Evolutionary conservation across 331 rosid species (phyloP), one percentile per base, ranked within the genome.

Genomic region (Pyracantha coccinea): DNA sequence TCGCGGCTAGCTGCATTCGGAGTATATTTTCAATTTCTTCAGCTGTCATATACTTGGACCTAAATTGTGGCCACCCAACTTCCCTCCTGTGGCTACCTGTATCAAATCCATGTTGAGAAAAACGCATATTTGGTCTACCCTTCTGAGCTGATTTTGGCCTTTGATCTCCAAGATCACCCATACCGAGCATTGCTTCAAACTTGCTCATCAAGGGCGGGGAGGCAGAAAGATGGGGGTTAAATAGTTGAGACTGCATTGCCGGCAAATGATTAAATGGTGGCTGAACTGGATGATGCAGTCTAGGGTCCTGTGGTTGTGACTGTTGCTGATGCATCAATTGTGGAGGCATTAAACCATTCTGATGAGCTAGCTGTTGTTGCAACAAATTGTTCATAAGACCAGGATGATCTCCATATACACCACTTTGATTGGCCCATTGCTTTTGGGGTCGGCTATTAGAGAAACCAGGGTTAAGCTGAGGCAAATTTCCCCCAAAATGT

Each of bases 1-100:
- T n/a, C n/a, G 91, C 96, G 20, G 93, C 97, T 74, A 88, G 98
- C 79, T 93, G 98, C 91, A 93, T 89, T 85, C 93, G 82, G 27
- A 89, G 92, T 79, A 93, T 91, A 79, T 88, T 80, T 80, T 93
- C 98, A 66, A 93, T 82, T 79, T 93, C 98, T 81, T 91, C 96
- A 47, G 91, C 75, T 61, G 92, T 77, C 98, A 93, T 91, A 74
- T 89, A 69, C 85, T 91, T 93, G 72, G 97, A 93, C 77, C 96
- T 80, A 63, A 75, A 89, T 71, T 85, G 87, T 16, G 91, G 85
- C 90, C 92, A 91, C 41, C 90, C 85, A 68, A 73, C 78, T 2
- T 87, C 96, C 77, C 78, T 89, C 87, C 77, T 93, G 68, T 85
- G 90, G 81, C 85, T 81, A 83, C 81, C 69, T 62, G 83, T 64